Percentiles rank a stretch among this genome's conserved stretches.
These are phyloP conservation scores for Phialocephala sp. DNA, from an alignment of 2,329 filamentous ascomycete genomes.

Conservation along the genomic window DNA sequence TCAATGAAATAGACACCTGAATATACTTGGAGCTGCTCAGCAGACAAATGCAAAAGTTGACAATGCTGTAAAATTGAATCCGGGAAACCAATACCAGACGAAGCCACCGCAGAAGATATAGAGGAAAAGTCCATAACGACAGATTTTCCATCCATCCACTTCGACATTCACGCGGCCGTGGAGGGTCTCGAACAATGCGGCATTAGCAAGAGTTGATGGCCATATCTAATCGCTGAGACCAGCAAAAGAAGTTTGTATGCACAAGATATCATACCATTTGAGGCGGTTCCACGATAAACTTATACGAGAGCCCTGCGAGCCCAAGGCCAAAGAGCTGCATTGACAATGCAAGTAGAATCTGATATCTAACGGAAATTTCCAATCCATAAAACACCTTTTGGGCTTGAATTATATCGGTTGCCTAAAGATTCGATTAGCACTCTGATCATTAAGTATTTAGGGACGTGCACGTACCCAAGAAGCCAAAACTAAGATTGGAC, in stretches of 20 bases:
- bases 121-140: constrained; percentile 43
- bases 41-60: constrained; percentile 74
- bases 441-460: background rate
- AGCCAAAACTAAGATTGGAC: constrained; percentile 52
- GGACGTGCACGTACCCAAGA: constrained; percentile 47
- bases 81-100: constrained; percentile 50
- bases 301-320: constrained; percentile 61
- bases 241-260: background rate
- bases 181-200: constrained; percentile 45
- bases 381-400: constrained; percentile 44
- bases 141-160: constrained; percentile 59
- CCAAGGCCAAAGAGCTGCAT: constrained; percentile 69
- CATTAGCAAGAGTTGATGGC: constrained; percentile 28
- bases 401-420: constrained; percentile 33
- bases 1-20: constrained; percentile 44
- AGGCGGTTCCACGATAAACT: constrained; percentile 60
- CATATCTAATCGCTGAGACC: constrained; percentile 17
- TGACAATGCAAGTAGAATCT: constrained; percentile 63
- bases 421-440: background rate
- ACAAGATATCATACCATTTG: constrained; percentile 10
- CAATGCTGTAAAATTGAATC: constrained; percentile 69
- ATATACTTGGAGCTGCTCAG: constrained; percentile 70
- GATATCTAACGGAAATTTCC: constrained; percentile 61
- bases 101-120: constrained; percentile 57
- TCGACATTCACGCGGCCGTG: constrained; percentile 63